Evolutionary conservation across 2,329 filamentous ascomycete genomes (phyloP).

Genomic region (Thyridium curvatum): DNA sequence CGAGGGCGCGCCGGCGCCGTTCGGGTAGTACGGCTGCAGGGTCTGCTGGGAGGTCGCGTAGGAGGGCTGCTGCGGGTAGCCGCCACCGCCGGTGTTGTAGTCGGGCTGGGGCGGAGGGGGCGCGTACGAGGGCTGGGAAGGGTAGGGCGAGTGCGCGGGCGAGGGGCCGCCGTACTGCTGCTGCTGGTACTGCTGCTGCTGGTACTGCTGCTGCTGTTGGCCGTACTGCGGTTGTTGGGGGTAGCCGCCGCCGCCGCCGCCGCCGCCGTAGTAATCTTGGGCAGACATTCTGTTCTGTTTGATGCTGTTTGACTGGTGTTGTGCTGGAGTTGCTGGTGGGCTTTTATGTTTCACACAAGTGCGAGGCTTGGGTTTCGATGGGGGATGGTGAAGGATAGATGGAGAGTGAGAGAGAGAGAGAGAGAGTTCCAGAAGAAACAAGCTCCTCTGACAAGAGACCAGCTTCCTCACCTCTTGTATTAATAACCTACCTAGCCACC

Average conservation of each 20-base stretch:
- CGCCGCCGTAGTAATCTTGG: conserved; percentile 11
- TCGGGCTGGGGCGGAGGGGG: background rate
- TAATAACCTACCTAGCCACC: too few relatives aligned
- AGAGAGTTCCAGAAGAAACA: too few relatives aligned
- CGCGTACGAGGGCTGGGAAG: conserved; percentile 1
- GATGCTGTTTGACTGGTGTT: background rate
- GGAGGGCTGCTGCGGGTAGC: conserved; percentile 1
- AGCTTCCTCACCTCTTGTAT: too few relatives aligned
- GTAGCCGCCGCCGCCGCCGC: conserved; percentile 1
- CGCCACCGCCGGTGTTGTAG: conserved; percentile 2
- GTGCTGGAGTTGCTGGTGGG: background rate
- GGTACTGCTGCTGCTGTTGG: conserved; percentile 6
- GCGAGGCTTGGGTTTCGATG: too few relatives aligned
- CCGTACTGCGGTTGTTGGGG: conserved; percentile 5
- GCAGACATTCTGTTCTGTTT: conserved; percentile 9
- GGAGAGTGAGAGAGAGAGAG: too few relatives aligned
- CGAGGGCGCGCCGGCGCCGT: background rate
- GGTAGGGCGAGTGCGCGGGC: conserved; percentile 1
- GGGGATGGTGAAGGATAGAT: too few relatives aligned
- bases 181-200: conserved; percentile 1
- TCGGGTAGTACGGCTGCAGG: conserved; percentile 1
- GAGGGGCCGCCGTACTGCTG: background rate
- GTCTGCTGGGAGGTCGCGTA: conserved; percentile 1
- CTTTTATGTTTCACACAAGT: too few relatives aligned
- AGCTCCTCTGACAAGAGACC: too few relatives aligned